Conservation (phyloP, 2,329 filamentous ascomycete genomes). For the Alternaria triticimaculans region DNA sequence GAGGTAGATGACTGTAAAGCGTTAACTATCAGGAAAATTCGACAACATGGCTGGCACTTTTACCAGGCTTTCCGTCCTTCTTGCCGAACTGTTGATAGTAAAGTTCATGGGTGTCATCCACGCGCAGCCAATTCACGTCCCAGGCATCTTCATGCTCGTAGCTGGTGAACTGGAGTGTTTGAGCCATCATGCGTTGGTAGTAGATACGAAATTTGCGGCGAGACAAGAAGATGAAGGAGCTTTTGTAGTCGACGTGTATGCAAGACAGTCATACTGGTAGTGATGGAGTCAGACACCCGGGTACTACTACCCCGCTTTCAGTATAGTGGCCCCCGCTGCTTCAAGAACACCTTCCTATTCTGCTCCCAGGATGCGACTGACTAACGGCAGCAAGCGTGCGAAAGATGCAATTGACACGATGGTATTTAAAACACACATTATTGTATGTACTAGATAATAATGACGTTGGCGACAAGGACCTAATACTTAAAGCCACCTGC, state of each 20-base stretch:
- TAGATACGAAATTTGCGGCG: background rate
- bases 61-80: constrained; percentile 49
- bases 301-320: constrained; percentile 16
- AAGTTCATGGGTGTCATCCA: constrained; percentile 45
- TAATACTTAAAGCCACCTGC: constrained; percentile 32
- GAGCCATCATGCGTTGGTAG: constrained; percentile 11
- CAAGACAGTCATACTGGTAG: background rate
- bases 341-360: constrained; percentile 14
- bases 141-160: constrained; percentile 47
- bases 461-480: background rate
- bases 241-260: background rate
- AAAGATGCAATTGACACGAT: background rate
- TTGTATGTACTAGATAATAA: background rate
- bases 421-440: background rate
- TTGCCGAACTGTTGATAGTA: constrained; percentile 52
- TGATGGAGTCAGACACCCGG: constrained; percentile 5
- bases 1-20: constrained; percentile 48
- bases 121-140: constrained; percentile 40
- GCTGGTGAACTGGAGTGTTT: constrained; percentile 22
- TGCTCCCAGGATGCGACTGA: background rate
- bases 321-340: constrained; percentile 10
- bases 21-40: background rate
- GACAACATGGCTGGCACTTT: background rate
- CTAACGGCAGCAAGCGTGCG: background rate
- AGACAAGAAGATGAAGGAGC: background rate